Evolutionary conservation across 2,329 filamentous ascomycete genomes (phyloP).

Genomic region (Berkeleyomyces basicola): DNA sequence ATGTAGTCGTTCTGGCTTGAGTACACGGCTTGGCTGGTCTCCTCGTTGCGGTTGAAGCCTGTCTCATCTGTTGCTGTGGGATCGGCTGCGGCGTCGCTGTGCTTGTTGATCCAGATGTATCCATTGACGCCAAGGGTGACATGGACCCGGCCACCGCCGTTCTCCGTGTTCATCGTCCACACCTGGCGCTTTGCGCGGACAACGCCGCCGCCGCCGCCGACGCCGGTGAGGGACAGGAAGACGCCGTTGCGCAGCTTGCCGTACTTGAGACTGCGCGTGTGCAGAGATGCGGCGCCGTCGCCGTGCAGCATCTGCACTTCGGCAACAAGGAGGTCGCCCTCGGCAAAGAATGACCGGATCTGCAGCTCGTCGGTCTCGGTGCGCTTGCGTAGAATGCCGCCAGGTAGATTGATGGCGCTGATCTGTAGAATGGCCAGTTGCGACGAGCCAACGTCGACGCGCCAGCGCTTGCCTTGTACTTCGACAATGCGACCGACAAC

Average conservation of each 20-base stretch:
- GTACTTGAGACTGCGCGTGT: conserved; percentile 83
- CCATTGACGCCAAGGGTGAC: conserved; percentile 89
- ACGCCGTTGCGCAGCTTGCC: conserved; percentile 89
- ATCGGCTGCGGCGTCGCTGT: conserved; percentile 44
- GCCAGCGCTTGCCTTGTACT: conserved; percentile 88
- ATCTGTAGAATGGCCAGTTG: conserved; percentile 75
- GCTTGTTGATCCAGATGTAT: conserved; percentile 88
- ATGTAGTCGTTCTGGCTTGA: conserved; percentile 90
- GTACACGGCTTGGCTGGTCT: conserved; percentile 73
- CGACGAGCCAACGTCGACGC: conserved; percentile 79
- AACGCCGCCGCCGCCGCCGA: conserved; percentile 73
- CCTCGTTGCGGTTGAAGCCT: conserved; percentile 72
- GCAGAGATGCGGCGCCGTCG: conserved; percentile 73
- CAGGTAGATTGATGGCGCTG: conserved; percentile 82
- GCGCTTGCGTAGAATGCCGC: conserved; percentile 75
- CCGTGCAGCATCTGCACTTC: conserved; percentile 83
- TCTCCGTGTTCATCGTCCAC: conserved; percentile 53
- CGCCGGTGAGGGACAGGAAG: conserved; percentile 67
- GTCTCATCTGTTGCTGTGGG: conserved; percentile 38
- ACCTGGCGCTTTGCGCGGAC: conserved; percentile 72
- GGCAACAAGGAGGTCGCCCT: conserved; percentile 84
- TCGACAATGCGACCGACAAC: conserved; percentile 87
- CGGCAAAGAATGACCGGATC: conserved; percentile 91
- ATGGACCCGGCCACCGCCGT: conserved; percentile 52
- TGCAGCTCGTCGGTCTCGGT: conserved; percentile 95